These are phyloP conservation scores for Annulohypoxylon bovei DNA, from an alignment of 495 filamentous ascomycete genomes.

Conservation along the genomic window DNA sequence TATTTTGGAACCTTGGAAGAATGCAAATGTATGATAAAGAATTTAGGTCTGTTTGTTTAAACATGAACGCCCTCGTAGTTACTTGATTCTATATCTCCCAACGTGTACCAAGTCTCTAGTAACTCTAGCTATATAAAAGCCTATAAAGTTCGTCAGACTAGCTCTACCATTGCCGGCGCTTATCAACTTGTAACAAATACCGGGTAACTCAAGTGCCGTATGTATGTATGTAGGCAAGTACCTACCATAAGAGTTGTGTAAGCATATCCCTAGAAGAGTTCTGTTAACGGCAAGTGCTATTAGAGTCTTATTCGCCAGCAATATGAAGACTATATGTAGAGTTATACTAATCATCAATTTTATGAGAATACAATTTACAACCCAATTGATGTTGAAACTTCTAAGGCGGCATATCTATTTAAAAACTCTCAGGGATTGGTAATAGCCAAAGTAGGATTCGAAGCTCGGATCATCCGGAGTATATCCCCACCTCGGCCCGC, in stretches of 20 bases:
- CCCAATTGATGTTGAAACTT: not conserved
- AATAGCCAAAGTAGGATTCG: not conserved
- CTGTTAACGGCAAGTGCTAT: not conserved
- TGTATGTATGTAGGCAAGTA: not conserved
- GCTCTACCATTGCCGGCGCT: not conserved
- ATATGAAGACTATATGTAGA: too few relatives aligned
- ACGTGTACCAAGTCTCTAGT: not conserved
- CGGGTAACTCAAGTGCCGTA: not conserved
- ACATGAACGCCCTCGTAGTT: not conserved
- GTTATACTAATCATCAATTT: not conserved
- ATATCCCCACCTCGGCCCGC: slow-evolving; percentile 11
- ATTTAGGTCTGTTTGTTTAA: not conserved
- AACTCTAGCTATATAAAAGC: too few relatives aligned
- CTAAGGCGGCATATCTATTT: not conserved
- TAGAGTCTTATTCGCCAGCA: not conserved
- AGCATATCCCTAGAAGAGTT: not conserved
- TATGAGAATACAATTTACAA: not conserved
- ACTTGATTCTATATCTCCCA: not conserved
- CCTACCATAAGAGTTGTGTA: not conserved
- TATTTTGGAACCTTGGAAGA: too few relatives aligned
- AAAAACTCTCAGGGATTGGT: not conserved
- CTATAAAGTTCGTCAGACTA: not conserved
- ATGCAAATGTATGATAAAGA: not conserved
- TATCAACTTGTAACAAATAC: not conserved
- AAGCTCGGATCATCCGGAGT: slow-evolving; percentile 11